Base-by-base conservation (phyloP, 805 yeast genomes). In the Cyberlindnera euphorbiae region DNA sequence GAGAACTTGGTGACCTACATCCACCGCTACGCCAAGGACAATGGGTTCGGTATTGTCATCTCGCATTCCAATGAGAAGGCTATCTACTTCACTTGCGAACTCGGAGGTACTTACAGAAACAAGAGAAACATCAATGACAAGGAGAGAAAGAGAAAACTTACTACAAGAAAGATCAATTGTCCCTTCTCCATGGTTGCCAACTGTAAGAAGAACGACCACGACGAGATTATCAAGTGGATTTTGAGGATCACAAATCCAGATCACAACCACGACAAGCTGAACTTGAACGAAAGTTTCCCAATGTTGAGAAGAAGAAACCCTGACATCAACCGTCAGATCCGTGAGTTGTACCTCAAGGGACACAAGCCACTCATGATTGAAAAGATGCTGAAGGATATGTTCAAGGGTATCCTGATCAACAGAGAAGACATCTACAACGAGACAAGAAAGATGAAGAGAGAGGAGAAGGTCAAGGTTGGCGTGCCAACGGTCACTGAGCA, bases 361-460 rank as follows among this genome's bases (percentile, higher is more conserved):
- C 45, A 53, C 35, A 54, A 54, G 35, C 59, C 59, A 12, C 30
- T 52, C 15, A 46, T 46, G 13, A 54, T 54, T 39, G 59, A 54
- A 32, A 54, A 45, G 32, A 17, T 49, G 8, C 30, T 54, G 28
- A 54, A 54, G 35, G 41, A 44, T 10, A 49, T 35, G 27, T 54
- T 53, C 36, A 47, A 49, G 39, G 50, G 41, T 24, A 54, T 54
- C 15, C 24, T 50, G 29, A 54, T 54, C 43, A 54, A 54, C 33
- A 50, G 59, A 38, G 59, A 54, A 35, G 59, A 54, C 24, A 54
- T 54, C 27, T 54, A 54, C 34, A 54, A 54, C 36, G 59, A 54
- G 42, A 54, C 59, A 1, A 51, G 59, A 53, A 54, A 54, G 46
- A 54, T 54, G 59, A 54, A 54, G 31, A 46, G 59, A 32, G 59